Evolutionary conservation across 2,329 filamentous ascomycete species (phyloP), one percentile per base, ranked within the genome.

Genomic region (Corynespora cassiicola): DNA sequence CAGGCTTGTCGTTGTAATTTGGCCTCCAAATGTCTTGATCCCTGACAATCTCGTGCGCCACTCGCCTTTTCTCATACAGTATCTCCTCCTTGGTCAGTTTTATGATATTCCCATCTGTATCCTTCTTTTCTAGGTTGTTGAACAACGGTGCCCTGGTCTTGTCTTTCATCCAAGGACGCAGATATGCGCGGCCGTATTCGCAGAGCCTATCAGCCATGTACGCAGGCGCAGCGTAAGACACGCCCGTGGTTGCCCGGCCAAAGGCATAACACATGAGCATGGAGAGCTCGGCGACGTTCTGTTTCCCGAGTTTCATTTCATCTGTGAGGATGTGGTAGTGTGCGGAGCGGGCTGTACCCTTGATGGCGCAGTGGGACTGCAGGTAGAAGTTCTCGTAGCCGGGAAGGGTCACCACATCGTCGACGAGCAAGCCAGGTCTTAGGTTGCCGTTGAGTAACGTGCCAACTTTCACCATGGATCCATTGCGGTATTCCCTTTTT

Each of bases 161-260:
- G 6, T 11, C 15, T 8, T n/a, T 9, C 3, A 23, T 18, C 23
- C 23, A 45, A 10, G 7, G 5, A 2, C 40, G 20, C 5, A 67
- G 36, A 31, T 64, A 69, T 6, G 17, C 18, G 3, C 48, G 36
- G 0, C 42, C 65, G 3, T 65, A 50, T n/a, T 66, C 61, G 44
- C 63, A 68, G 1, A 69, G 49, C 5, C 50, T 49, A 36, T 69
- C 63, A 9, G 65, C 66, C 24, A 61, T 61, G 52, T 69, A 69
- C 2, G 65, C 58, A 1, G 46, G 46, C 5, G 39, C 11, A 2
- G 33, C 42, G 18, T 46, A 43, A 3, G 41, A 45, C 6, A 48
- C 41, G 8, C 31, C 41, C 2, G n/a, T 34, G 1, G 38, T 48
- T 1, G 45, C 28, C 3, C 41, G 36, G 10, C 21, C 21, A 23